Conservation (phyloP, 805 yeast species). For the Citeromyces matritensis region DNA sequence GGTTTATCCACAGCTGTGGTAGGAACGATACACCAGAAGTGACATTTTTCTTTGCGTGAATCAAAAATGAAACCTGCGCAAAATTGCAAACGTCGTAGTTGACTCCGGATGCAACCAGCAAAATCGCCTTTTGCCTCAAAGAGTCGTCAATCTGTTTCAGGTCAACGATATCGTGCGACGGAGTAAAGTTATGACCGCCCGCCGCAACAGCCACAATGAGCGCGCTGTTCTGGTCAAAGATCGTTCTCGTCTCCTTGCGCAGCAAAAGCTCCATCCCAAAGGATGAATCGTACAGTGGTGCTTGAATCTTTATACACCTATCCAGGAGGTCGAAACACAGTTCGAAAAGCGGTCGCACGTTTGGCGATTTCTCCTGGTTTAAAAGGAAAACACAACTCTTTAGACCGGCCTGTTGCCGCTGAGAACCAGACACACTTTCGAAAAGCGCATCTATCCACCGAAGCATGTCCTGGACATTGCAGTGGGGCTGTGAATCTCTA, state of each 20-base stretch:
- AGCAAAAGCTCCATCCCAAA: constrained; percentile 21
- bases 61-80: neutral
- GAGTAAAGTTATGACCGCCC: too few species aligned
- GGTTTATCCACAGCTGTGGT: constrained; percentile 2
- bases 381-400: neutral
- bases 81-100: neutral
- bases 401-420: neutral
- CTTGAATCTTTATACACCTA: neutral
- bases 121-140: too few species aligned
- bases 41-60: neutral
- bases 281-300: constrained; percentile 8
- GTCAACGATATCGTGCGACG: neutral
- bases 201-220: neutral
- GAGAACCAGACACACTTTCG: constrained; percentile 4
- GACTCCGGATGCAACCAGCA: too few species aligned
- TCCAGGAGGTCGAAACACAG: neutral
- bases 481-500: constrained; percentile 17
- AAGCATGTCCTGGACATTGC: constrained; percentile 30
- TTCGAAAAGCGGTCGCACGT: neutral
- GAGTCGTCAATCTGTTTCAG: too few species aligned
- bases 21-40: constrained; percentile 6
- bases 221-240: constrained; percentile 27
- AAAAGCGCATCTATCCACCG: constrained; percentile 40
- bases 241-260: constrained; percentile 30
- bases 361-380: neutral